These are phyloP conservation scores for Gilbertella persicaria DNA, from an alignment of 371 early-diverging fungal genomes.

Conservation along the genomic window DNA sequence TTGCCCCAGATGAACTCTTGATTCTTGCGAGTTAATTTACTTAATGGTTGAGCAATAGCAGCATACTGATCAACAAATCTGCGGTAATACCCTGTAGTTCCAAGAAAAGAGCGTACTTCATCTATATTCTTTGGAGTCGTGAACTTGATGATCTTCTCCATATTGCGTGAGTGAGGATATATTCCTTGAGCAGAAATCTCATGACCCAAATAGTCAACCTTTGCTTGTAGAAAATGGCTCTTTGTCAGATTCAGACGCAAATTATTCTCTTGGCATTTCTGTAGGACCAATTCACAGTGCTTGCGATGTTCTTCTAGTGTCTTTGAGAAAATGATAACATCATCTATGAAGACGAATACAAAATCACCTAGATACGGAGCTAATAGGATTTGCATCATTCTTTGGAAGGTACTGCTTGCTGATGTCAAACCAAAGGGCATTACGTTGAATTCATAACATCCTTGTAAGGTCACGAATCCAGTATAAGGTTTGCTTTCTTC, in stretches of 20 bases:
- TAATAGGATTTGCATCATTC: no score
- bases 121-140: slow-evolving; percentile 11
- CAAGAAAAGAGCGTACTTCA: slow-evolving; percentile 32
- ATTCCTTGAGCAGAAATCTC: slow-evolving; percentile 31
- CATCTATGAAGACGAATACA: slow-evolving; percentile 48
- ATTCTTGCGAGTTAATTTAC: slow-evolving; percentile 8
- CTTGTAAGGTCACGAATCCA: no score
- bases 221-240: slow-evolving; percentile 28
- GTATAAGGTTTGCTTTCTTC: slow-evolving; percentile 27
- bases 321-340: slow-evolving; percentile 47
- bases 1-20: slow-evolving; percentile 14
- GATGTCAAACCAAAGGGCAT: no score
- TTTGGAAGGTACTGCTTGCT: no score
- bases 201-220: slow-evolving; percentile 40
- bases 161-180: slow-evolving; percentile 4
- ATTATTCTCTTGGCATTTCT: slow-evolving; percentile 21
- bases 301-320: slow-evolving; percentile 32
- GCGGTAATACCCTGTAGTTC: slow-evolving; percentile 33
- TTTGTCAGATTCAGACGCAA: slow-evolving; percentile 43
- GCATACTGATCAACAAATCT: slow-evolving; percentile 22
- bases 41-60: slow-evolving; percentile 8
- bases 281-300: slow-evolving; percentile 31
- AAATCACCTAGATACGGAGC: slow-evolving; percentile 20
- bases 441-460: no score
- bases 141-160: slow-evolving; percentile 6